phyloP scores from a whole-genome alignment of 306 rosid species.

The Rosa multiflora region DNA sequence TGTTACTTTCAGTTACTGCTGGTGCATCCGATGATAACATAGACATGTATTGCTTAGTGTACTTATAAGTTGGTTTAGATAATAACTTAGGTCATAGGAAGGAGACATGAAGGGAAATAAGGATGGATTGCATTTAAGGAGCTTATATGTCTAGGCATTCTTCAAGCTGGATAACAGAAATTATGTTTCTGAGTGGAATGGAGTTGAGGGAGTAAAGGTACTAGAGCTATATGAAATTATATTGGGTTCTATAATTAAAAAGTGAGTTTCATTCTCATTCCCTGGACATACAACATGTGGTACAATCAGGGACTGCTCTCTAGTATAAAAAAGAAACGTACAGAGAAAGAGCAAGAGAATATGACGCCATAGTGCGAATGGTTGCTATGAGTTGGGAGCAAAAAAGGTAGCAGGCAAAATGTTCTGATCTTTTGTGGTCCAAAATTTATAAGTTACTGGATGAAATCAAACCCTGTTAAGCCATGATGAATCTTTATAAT shows the following conservation, averaged over 20 bases:
- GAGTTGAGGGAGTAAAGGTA: background rate
- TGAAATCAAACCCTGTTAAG: background rate
- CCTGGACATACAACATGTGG: background rate
- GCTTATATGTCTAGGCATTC: background rate
- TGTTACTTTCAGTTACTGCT: background rate
- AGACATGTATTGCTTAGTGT: background rate
- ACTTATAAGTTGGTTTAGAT: background rate
- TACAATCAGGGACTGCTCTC: background rate
- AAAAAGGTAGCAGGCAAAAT: background rate
- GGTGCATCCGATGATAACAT: constrained; percentile 5
- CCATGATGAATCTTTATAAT: background rate
- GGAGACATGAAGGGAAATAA: constrained; percentile 6
- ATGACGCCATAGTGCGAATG: background rate
- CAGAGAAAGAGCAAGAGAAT: background rate
- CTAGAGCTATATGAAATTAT: background rate
- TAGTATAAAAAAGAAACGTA: background rate
- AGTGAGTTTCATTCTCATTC: background rate
- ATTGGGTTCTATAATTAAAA: background rate
- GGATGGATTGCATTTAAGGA: background rate
- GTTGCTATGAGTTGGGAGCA: background rate
- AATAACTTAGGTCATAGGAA: background rate
- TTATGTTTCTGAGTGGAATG: background rate
- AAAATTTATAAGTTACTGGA: background rate
- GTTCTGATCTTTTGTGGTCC: background rate
- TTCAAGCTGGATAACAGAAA: background rate